A percentile compares a stretch with the other conserved stretches of the same genome.
Evolutionary conservation across 352 stramenopile genomes (phyloP).

Genomic region (Pythium utonaiense): DNA sequence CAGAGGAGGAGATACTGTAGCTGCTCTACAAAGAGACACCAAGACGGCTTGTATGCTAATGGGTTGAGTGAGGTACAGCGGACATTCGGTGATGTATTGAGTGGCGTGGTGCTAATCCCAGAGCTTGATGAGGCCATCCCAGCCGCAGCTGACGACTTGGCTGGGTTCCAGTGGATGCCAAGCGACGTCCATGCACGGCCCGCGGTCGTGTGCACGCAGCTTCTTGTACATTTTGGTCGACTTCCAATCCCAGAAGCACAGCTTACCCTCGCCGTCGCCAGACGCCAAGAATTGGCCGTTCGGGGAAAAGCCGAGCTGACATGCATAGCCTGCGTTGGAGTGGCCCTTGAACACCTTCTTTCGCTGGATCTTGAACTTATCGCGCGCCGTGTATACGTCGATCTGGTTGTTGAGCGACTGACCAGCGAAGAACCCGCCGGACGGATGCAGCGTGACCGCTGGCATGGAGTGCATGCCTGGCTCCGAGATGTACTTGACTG

Average conservation of each 20-base stretch:
- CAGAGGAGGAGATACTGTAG: too few species aligned
- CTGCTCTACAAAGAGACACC: too few species aligned
- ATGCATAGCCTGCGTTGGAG: conserved; percentile 95
- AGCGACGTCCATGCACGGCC: conserved; percentile 91
- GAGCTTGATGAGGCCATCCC: conserved; percentile 99
- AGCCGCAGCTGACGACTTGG: conserved; percentile 96
- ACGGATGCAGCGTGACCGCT: conserved; percentile 93
- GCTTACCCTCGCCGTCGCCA: conserved; percentile 95
- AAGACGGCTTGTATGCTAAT: too few species aligned
- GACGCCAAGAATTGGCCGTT: conserved; percentile 94
- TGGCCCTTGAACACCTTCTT: conserved; percentile 94
- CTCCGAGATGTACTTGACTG: conserved; percentile 99
- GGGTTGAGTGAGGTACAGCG: too few species aligned
- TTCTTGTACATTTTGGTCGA: conserved; percentile 90
- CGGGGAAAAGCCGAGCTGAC: conserved; percentile 93
- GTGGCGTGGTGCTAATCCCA: conserved; percentile 89
- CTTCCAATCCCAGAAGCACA: conserved; percentile 99
- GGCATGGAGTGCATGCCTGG: conserved; percentile 99
- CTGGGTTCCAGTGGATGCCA: conserved; percentile 98
- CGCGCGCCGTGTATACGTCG: conserved; percentile 93
- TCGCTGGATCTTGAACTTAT: conserved; percentile 94
- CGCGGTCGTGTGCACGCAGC: conserved; percentile 89
- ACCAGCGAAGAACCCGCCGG: conserved; percentile 89
- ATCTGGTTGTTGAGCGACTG: conserved; percentile 99
- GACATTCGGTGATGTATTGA: neutral